phyloP scores from a whole-genome alignment of 225 moss, liverwort and hornwort genomes.

The Rhytidiadelphus loreus region DNA sequence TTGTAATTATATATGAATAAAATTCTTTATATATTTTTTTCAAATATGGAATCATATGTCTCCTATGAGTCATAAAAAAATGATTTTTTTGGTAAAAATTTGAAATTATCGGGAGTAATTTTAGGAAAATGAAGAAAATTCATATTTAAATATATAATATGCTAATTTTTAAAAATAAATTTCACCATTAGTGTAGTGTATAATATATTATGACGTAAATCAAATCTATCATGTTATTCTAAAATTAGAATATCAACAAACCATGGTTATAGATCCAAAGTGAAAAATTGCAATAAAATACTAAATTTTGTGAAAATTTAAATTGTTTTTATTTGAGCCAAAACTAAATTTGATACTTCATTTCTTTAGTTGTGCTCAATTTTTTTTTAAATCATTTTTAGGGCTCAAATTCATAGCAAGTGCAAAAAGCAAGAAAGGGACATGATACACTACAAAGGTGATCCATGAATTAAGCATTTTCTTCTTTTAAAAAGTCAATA shows the following conservation, averaged over 20 bases:
- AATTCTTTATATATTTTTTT: neutral
- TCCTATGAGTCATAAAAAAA: fast-evolving
- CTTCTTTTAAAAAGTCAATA: neutral
- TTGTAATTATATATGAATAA: neutral
- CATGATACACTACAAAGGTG: neutral
- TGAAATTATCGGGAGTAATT: neutral
- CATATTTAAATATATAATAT: neutral
- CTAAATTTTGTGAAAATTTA: neutral
- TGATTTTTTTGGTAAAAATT: neutral
- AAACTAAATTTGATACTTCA: too few relatives aligned
- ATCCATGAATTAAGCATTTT: neutral
- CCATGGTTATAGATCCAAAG: neutral
- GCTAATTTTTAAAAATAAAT: neutral
- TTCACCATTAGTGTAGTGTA: neutral
- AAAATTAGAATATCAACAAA: neutral
- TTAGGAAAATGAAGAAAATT: neutral
- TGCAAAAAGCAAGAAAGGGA: neutral
- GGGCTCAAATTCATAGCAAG: neutral
- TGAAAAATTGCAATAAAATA: neutral
- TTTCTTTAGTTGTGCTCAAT: neutral
- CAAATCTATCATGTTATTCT: fast-evolving
- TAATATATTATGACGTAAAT: fast-evolving
- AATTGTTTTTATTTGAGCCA: fast-evolving
- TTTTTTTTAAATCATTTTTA: neutral
- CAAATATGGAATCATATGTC: neutral